Conservation (phyloP, 192 early-diverging fungal genomes). For the Mortierella alpina region DNA sequence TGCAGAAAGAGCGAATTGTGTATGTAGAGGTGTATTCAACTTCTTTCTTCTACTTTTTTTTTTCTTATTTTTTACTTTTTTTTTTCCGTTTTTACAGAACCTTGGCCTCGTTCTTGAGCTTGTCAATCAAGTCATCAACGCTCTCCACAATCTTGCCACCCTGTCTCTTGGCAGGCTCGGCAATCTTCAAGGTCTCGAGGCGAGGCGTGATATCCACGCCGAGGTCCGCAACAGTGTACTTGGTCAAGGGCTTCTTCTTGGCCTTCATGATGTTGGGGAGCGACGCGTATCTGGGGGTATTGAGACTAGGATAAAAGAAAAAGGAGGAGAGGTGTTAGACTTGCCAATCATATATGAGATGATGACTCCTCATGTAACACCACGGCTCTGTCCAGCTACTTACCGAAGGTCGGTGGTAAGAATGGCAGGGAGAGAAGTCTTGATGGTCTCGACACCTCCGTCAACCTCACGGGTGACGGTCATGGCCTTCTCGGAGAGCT, state of each 20-base stretch:
- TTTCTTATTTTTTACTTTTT: neutral
- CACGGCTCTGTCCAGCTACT: conserved; percentile 9
- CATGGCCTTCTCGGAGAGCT: conserved; percentile 72
- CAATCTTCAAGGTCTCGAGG: conserved; percentile 88
- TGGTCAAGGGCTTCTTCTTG: conserved; percentile 96
- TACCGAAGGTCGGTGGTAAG: conserved; percentile 95
- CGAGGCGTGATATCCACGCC: conserved; percentile 87
- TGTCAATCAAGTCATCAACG: conserved; percentile 93
- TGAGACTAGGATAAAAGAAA: conserved; percentile 70
- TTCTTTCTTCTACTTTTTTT: neutral
- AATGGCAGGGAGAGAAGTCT: conserved; percentile 87
- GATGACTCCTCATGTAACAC: neutral
- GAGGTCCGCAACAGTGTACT: conserved; percentile 80
- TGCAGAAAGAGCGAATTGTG: too few relatives aligned
- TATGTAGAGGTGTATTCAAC: too few relatives aligned
- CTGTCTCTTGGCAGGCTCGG: conserved; percentile 91
- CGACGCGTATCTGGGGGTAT: conserved; percentile 96
- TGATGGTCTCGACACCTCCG: conserved; percentile 94
- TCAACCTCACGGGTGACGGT: conserved; percentile 97
- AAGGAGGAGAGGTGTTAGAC: conserved; percentile 15
- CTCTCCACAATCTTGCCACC: conserved; percentile 91
- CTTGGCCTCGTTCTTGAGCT: conserved; percentile 75
- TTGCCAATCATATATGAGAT: neutral
- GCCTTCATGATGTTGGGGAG: conserved; percentile 99
- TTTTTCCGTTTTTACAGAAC: conserved; percentile 31